Evolutionary conservation across 1,284 basidiomycete species (phyloP).

Genomic region (Austroboletus novae-zelandiae): DNA sequence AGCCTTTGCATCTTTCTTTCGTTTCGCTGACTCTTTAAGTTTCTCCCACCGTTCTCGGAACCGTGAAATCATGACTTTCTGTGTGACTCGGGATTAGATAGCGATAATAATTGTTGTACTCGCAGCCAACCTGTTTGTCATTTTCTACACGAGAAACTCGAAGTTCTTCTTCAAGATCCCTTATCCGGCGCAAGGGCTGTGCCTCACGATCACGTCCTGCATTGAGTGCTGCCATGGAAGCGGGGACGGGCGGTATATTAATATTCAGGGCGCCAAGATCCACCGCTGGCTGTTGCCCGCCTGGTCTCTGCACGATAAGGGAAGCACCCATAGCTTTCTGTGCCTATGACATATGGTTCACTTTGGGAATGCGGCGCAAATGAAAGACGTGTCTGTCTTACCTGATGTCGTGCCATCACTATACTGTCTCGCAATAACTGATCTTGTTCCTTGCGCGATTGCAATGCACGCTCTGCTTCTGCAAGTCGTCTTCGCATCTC

Average conservation of each 20-base stretch:
- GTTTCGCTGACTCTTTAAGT: constrained; percentile 80
- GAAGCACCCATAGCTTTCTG: constrained; percentile 75
- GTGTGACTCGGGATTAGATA: constrained; percentile 36
- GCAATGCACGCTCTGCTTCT: constrained; percentile 57
- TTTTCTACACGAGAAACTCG: constrained; percentile 65
- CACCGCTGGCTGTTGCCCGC: constrained; percentile 36
- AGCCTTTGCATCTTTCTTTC: constrained; percentile 83
- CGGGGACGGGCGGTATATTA: constrained; percentile 46
- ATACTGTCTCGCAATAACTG: constrained; percentile 75
- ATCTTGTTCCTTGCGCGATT: constrained; percentile 72
- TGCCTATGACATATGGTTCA: constrained; percentile 44
- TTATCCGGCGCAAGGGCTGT: constrained; percentile 57
- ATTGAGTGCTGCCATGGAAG: constrained; percentile 51
- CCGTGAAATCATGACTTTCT: constrained; percentile 81
- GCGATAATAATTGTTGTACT: constrained; percentile 1
- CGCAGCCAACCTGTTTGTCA: constrained; percentile 69
- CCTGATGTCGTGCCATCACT: constrained; percentile 75
- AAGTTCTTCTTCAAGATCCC: constrained; percentile 72
- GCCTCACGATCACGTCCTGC: constrained; percentile 58
- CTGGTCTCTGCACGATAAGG: constrained; percentile 45
- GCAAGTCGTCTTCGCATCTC: constrained; percentile 55
- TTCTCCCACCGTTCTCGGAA: constrained; percentile 88
- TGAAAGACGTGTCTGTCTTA: constrained; percentile 21
- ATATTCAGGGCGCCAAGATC: constrained; percentile 56
- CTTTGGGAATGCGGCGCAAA: background rate